Evolutionary conservation across 108 stramenopile species (phyloP).

Genomic region (Nitzschia sp.): DNA sequence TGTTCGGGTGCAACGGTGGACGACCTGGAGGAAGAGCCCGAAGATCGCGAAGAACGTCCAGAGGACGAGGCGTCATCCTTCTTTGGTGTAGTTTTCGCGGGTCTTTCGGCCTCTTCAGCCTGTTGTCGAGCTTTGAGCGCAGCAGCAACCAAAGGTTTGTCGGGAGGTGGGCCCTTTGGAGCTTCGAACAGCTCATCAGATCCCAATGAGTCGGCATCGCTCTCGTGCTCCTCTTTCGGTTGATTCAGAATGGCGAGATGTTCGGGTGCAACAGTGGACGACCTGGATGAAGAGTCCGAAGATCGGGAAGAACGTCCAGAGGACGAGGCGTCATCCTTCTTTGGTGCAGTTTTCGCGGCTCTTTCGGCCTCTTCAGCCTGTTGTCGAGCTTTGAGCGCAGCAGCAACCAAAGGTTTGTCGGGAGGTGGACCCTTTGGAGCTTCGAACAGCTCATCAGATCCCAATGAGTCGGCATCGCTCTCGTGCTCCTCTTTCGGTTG

Average conservation of each 20-base stretch:
- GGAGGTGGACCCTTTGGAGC: no score
- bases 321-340: not conserved
- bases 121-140: slow-evolving; percentile 5
- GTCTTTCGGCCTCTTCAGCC: not conserved
- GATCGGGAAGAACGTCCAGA: not conserved
- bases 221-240: not conserved
- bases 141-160: not conserved
- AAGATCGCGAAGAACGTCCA: no score
- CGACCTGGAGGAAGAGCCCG: no score
- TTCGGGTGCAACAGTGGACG: not conserved
- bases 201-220: slow-evolving; percentile 11
- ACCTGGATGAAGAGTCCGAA: not conserved
- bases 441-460: not conserved
- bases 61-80: not conserved
- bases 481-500: not conserved
- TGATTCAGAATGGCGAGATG: not conserved
- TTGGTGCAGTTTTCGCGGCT: not conserved
- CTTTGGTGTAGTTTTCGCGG: not conserved
- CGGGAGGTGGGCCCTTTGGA: slow-evolving; percentile 5
- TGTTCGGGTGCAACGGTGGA: not conserved
- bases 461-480: not conserved
- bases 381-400: no score
- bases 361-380: not conserved
- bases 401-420: not conserved
- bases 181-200: slow-evolving; percentile 14